Percentiles rank a stretch among this genome's conserved stretches.
Conservation (phyloP, 2,329 filamentous ascomycete genomes). For the Nothopassalora personata region DNA sequence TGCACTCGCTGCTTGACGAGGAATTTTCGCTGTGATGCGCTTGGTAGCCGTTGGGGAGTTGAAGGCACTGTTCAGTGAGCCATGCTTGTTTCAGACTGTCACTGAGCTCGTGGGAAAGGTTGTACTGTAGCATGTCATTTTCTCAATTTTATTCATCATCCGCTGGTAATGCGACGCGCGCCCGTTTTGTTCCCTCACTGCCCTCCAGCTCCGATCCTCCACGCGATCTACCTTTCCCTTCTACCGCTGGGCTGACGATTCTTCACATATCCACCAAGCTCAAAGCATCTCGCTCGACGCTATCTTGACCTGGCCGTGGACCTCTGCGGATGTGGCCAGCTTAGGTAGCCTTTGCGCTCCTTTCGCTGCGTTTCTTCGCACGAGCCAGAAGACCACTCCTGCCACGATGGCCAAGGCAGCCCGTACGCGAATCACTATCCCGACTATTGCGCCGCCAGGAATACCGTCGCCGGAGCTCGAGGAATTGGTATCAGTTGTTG, state of each 20-base stretch:
- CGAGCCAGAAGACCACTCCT: background rate
- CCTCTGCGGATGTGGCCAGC: background rate
- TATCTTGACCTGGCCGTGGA: background rate
- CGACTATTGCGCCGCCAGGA: conserved; percentile 7
- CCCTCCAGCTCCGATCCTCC: background rate
- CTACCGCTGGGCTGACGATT: background rate
- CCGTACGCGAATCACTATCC: conserved; percentile 2
- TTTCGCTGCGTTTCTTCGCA: conserved; percentile 1
- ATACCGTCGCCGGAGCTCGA: background rate
- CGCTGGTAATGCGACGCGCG: background rate
- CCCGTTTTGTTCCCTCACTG: background rate
- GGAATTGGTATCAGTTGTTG: background rate
- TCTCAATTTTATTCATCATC: no score
- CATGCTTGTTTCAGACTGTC: no score
- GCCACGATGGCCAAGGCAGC: background rate
- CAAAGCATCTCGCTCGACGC: background rate
- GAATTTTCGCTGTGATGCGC: background rate
- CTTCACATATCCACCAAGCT: background rate
- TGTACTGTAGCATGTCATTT: no score
- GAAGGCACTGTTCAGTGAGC: no score
- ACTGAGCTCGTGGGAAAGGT: no score
- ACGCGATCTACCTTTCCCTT: background rate
- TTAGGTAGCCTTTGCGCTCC: background rate
- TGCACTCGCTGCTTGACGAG: background rate
- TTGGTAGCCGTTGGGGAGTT: no score